Evolutionary conservation across 164 flowering plant species (phyloP).

Genomic region (Umbilicus rupestris): DNA sequence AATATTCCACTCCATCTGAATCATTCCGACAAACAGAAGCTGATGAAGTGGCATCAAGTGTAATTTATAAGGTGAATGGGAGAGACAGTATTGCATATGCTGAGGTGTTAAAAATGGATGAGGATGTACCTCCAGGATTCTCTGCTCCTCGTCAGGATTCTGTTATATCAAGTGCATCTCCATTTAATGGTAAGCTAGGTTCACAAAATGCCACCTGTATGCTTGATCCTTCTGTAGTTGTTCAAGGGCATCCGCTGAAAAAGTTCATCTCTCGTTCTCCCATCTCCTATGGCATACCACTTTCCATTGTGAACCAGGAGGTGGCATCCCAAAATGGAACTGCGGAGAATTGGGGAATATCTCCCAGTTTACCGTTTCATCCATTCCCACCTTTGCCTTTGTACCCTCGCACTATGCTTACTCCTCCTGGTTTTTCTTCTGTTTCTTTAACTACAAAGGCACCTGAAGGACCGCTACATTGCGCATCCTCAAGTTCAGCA

Average conservation of each 20-base stretch:
- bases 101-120: not conserved
- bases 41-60: constrained; percentile 4
- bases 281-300: constrained; percentile 69
- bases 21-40: not conserved
- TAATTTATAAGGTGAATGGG: not conserved
- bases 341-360: constrained; percentile 37
- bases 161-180: not conserved
- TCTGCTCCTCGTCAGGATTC: not conserved
- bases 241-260: constrained; percentile 36
- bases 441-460: constrained; percentile 11
- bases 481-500: constrained; percentile 4
- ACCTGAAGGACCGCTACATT: not conserved
- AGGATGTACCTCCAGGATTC: constrained; percentile 5
- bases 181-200: not conserved
- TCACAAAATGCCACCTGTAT: not conserved
- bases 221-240: constrained; percentile 21
- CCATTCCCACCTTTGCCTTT: constrained; percentile 87
- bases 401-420: constrained; percentile 27
- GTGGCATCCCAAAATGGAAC: constrained; percentile 36
- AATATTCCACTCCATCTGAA: not conserved
- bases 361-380: constrained; percentile 69
- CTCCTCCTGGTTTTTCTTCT: constrained; percentile 10
- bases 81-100: not conserved
- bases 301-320: constrained; percentile 38
- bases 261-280: constrained; percentile 50